Evolutionary conservation across 2,329 filamentous ascomycete species (phyloP), one percentile per base, ranked within the genome.

Genomic region (Zarea fungicola): DNA sequence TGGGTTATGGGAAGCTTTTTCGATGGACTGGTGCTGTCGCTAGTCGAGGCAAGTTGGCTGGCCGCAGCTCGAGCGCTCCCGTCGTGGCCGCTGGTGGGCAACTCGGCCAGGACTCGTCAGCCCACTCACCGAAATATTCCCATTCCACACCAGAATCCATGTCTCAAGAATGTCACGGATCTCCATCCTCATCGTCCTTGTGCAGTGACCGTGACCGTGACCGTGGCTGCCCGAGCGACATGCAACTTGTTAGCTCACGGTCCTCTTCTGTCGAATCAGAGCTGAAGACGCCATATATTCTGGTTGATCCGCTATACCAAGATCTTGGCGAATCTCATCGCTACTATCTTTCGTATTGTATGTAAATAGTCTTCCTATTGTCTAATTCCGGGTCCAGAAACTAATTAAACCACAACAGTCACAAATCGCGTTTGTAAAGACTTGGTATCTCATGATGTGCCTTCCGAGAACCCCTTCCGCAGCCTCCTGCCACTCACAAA

Each of bases 1-100:
- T 77, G 29, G 76, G 76, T 28, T 78, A 78, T 53, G 73, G 73
- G 32, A 73, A 74, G 57, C 63, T 78, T 32, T 74, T 77, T 43
- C 66, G 73, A 39, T 79, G 76, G 75, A 76, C 74, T 18, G 68
- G 70, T 13, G 73, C 74, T 45, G 66, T 71, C 26, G 69, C 69
- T 11, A 70, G 65, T 35, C 62, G 69, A 21, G 69, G 69, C 34
- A 71, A 68, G 63, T 60, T 70, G 21, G 69, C 69, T 22, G 68
- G 69, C 16, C 64, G 67, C 53, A 62, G 66, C 25, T 67, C 67
- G 44, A 66, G 61, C 48, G 66, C 66, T 23, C 57, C 63, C 13
- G 45, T 63, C 13, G 6, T 23, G 7, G 29, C 29, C 3, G 3
- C 16, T 26, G 18, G 22, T 13, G 22, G 21, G 37, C 4, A 16